phyloP scores from a whole-genome alignment of 805 yeast species.

The Barnettozyma sucrosica region DNA sequence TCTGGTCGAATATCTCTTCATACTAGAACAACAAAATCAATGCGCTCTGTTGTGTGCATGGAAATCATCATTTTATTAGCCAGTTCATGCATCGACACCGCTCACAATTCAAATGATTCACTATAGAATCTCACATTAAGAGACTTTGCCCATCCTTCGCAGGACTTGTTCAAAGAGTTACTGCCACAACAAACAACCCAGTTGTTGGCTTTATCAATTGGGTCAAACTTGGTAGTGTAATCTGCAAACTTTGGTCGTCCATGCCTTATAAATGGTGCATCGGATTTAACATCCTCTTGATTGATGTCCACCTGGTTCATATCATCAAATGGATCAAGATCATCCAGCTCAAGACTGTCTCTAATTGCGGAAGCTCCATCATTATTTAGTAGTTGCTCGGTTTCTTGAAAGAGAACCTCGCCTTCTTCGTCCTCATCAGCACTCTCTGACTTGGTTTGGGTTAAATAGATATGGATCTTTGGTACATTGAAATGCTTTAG shows the following conservation, averaged over 20 bases:
- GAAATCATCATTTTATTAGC: no score
- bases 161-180: slow-evolving; percentile 34
- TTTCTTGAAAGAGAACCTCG: slow-evolving; percentile 7
- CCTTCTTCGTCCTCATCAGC: neutral
- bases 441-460: slow-evolving; percentile 20
- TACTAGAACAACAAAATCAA: no score
- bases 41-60: no score
- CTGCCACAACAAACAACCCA: slow-evolving; percentile 64
- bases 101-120: slow-evolving; percentile 35
- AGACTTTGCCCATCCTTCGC: slow-evolving; percentile 32
- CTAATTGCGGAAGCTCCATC: slow-evolving; percentile 8
- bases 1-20: no score
- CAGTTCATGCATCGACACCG: neutral
- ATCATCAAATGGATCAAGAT: slow-evolving; percentile 21
- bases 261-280: slow-evolving; percentile 13
- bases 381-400: slow-evolving; percentile 17
- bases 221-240: slow-evolving; percentile 29
- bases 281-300: neutral
- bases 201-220: slow-evolving; percentile 28
- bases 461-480: slow-evolving; percentile 36
- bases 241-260: slow-evolving; percentile 37
- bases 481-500: slow-evolving; percentile 33
- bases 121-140: slow-evolving; percentile 35
- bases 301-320: slow-evolving; percentile 2
- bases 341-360: slow-evolving; percentile 22